phyloP scores from a whole-genome alignment of 202 grass and related monocot genomes.

The Setaria italica region DNA sequence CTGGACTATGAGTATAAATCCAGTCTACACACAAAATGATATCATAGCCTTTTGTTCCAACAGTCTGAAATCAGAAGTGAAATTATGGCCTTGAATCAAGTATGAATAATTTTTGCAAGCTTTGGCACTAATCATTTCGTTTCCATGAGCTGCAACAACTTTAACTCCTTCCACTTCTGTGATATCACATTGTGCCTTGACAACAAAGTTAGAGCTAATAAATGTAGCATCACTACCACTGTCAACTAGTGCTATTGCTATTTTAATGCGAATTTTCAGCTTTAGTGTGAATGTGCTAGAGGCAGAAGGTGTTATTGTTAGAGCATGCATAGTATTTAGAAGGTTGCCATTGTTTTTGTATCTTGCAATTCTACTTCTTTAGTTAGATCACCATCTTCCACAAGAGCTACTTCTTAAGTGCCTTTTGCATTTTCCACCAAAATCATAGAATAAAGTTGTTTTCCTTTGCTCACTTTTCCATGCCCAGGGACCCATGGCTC shows the following conservation, averaged over 20 bases:
- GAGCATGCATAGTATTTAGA: not conserved
- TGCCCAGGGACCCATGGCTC: not conserved
- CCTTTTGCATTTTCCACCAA: not conserved
- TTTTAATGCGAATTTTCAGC: not conserved
- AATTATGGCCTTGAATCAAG: no score
- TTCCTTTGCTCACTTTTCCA: not conserved
- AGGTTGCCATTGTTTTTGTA: not conserved
- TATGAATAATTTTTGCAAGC: no score
- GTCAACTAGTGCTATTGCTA: not conserved
- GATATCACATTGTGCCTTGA: not conserved
- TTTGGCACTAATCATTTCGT: no score
- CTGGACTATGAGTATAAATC: no score
- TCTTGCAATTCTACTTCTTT: not conserved
- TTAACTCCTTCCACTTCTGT: no score
- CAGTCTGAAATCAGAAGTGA: no score
- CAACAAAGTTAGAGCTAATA: not conserved
- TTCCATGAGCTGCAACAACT: no score
- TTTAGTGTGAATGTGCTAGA: not conserved
- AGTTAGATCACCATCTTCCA: not conserved
- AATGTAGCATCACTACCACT: not conserved
- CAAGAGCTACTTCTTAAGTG: not conserved
- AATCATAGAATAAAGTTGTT: not conserved
- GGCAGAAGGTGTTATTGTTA: accelerated
- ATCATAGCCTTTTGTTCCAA: no score
- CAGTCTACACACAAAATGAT: no score